Base-by-base conservation (phyloP, 2,329 filamentous ascomycete species). In the Rachicladosporium sp. region DNA sequence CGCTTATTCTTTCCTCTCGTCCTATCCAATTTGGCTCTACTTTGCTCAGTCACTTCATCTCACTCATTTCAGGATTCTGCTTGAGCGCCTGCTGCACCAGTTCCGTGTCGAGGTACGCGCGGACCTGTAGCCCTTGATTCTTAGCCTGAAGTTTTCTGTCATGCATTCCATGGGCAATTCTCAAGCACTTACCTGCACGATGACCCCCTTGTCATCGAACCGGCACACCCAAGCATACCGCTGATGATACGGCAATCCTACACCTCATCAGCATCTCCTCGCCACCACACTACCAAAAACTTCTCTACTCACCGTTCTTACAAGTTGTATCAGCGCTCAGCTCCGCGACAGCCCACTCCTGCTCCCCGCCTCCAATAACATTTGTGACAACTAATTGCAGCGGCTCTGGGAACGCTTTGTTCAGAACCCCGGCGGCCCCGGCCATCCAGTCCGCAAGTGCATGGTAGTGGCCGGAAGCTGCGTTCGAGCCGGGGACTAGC, bases 401-500 rank as follows among this genome's bases (percentile, higher is more conserved):
- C 5, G 49, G 51, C 12, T 46, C 44, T 8, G 40, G 38, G 33
- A 56, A 43, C 8, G 46, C 40, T 19, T 19, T 19, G 5, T 19
- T 19, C 15, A 19, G 15, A 19, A 5, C 15, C 15, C 15, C 15
- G 15, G 15, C 15, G 15, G 15, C 15, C 15, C 15, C 15, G 15
- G 15, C 15, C 15, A 19, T 19, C 15, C 15, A 19, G 15, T 19
- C 15, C 15, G 15, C 15, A 19, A 19, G 15, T 19, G 15, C 5
- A 19, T 19, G 15, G 36, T 47, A 52, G 36, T 44, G 47, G 1
- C 52, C 52, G 6, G 52, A 50, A 7, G 50, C 50, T 10, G 47
- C 50, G 33, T 53, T 51, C 4, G 47, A 50, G 15, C 52, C 51
- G 46, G 54, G 48, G 10, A 55, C 52, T 15, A 48, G 45, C 52